These are phyloP conservation scores for Microsporum audouinii DNA, from an alignment of 2,329 filamentous ascomycete species.

Conservation along the genomic window DNA sequence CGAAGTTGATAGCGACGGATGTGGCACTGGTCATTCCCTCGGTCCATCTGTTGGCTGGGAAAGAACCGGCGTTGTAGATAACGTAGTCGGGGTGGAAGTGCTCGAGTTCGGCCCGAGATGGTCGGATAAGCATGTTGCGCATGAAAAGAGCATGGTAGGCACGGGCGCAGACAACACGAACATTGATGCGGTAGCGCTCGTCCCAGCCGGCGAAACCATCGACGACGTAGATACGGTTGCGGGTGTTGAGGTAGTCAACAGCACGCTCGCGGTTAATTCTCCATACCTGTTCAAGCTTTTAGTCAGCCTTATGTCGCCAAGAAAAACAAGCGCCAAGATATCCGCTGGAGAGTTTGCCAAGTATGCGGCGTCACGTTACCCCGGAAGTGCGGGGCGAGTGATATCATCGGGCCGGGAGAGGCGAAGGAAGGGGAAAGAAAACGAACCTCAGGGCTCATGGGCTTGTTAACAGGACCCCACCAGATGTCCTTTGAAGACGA, in stretches of 20 bases:
- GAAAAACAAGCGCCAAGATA: background rate
- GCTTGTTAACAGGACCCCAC: conserved; percentile 99
- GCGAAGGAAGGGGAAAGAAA: background rate
- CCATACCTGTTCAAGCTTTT: conserved; percentile 62
- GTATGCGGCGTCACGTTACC: conserved; percentile 2
- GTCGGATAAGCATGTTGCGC: conserved; percentile 99
- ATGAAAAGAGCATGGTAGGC: conserved; percentile 99
- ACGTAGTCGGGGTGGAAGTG: conserved; percentile 98
- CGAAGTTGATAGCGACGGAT: conserved; percentile 97
- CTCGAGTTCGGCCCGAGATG: conserved; percentile 79
- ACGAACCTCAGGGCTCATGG: conserved; percentile 90
- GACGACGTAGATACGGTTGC: conserved; percentile 96
- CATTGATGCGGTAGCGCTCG: conserved; percentile 91
- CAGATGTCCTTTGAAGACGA: conserved; percentile 85
- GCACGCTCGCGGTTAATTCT: conserved; percentile 98
- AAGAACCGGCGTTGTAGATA: conserved; percentile 98
- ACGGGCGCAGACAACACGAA: conserved; percentile 94
- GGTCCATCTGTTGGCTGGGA: conserved; percentile 97
- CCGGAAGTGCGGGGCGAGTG: background rate
- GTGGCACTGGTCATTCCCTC: conserved; percentile 98
- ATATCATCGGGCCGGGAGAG: background rate
- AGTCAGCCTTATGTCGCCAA: conserved; percentile 10
- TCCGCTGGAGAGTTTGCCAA: background rate
- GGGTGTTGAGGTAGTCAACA: conserved; percentile 97
- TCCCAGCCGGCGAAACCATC: conserved; percentile 98